Evolutionary conservation across 441 rosid species (phyloP), one percentile per base, ranked within the genome.

Genomic region (Viola pubescens): DNA sequence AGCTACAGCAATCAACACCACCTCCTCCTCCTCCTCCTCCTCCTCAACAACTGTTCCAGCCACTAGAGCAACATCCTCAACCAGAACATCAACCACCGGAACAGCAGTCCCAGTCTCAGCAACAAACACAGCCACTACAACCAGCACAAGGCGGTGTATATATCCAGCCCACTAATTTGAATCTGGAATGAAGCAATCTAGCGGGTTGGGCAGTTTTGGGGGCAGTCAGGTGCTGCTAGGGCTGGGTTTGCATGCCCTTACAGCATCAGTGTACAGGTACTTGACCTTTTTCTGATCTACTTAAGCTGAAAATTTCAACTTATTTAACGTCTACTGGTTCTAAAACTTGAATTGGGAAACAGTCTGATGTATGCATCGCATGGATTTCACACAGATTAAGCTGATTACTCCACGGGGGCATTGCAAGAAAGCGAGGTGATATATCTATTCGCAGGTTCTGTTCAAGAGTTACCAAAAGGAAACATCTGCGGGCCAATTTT

Each of bases 181-280:
- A 83, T 75, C 77, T 76, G 80, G 95, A 84, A 79, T 85, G 81
- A 82, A 64, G 65, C 72, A 64, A 57, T 55, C 56, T 61, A 54
- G 65, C 74, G 67, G 79, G 77, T 67, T 67, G 79, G 74, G 75
- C 79, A 72, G 73, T 66, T 79, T 74, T 50, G 41, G 75, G 61
- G 58, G 81, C 75, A 52, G 75, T 77, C 68, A 16, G 71, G 63
- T 73, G 75, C 82, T 76, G 78, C 83, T 65, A 70, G 75, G 52
- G 64, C 80, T 59, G 64, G 75, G 74, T 80, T 70, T 59, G 77
- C 84, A 74, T 75, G 82, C 89, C 80, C 82, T 74, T 67, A 62
- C 62, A 60, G 73, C 85, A 75, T 80, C 83, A 69, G 67, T 84
- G 95, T 84, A 91, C 95, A 87, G 99, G 94, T 87, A 86, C 61